Percentiles rank a stretch among this genome's conserved stretches.
Conservation (phyloP, 805 yeast species). For the Kuraishia hungarica region DNA sequence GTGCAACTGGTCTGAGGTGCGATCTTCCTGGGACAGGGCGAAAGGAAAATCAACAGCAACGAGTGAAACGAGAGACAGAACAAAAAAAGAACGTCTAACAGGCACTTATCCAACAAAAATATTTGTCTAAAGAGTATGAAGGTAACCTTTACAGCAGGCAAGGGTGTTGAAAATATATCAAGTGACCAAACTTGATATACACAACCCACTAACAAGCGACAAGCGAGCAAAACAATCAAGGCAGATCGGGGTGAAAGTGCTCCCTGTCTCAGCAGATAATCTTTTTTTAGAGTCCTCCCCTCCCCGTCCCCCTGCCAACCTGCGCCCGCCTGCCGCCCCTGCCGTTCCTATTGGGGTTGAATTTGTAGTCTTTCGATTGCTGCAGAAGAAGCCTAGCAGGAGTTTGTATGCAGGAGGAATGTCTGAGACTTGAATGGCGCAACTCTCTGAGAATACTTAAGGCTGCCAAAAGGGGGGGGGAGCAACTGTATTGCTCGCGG, state of each 20-base stretch:
- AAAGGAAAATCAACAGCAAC: background rate
- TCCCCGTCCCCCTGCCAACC: background rate
- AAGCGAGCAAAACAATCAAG: background rate
- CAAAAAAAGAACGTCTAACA: background rate
- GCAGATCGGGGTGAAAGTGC: background rate
- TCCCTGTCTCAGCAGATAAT: background rate
- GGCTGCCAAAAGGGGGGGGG: background rate
- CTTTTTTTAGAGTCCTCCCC: background rate
- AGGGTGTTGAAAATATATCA: background rate
- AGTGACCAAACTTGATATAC: background rate
- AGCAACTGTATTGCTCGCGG: background rate
- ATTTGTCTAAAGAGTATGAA: background rate
- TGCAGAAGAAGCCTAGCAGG: background rate
- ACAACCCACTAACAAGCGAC: background rate
- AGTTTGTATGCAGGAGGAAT: background rate
- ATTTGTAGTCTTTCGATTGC: background rate
- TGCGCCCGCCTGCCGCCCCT: background rate
- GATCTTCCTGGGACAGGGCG: background rate
- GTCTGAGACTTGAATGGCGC: background rate
- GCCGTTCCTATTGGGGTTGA: background rate
- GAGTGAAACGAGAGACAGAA: background rate
- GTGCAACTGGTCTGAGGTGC: background rate
- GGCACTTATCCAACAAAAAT: background rate
- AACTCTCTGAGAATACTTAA: background rate
- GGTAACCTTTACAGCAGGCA: background rate